Percentiles rank a stretch among this genome's conserved stretches.
phyloP scores from a whole-genome alignment of 1,284 basidiomycete genomes.

The Microbotryomycetes sp. region DNA sequence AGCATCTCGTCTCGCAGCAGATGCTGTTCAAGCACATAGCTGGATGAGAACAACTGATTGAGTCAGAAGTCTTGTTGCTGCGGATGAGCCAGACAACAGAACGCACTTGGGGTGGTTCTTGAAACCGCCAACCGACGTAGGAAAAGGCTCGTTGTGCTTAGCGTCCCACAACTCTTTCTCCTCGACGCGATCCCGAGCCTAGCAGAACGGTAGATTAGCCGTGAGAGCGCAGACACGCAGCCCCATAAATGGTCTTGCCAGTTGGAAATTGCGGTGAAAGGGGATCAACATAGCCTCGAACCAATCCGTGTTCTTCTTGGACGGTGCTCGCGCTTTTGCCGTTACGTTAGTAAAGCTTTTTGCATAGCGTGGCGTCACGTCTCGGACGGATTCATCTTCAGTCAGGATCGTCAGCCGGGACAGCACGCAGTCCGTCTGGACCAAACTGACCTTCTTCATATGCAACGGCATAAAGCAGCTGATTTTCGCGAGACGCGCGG shows the following conservation, averaged over 20 bases:
- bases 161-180: constrained; percentile 80
- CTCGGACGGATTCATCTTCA: constrained; percentile 44
- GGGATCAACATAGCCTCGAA: constrained; percentile 48
- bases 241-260: constrained; percentile 50
- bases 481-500: constrained; percentile 56
- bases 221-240: neutral
- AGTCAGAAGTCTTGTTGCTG: too few species aligned
- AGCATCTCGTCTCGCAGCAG: constrained; percentile 83
- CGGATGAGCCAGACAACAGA: constrained; percentile 5
- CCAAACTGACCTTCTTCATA: constrained; percentile 77
- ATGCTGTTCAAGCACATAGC: constrained; percentile 82
- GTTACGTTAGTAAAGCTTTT: constrained; percentile 26
- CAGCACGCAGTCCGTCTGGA: too few species aligned
- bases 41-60: constrained; percentile 38
- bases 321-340: constrained; percentile 28
- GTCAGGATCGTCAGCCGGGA: neutral
- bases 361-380: constrained; percentile 66
- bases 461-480: constrained; percentile 87
- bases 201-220: constrained; percentile 15
- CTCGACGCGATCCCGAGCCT: constrained; percentile 89
- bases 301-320: constrained; percentile 29
- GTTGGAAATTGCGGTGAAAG: constrained; percentile 64
- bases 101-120: constrained; percentile 87
- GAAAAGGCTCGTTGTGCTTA: constrained; percentile 87
- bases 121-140: constrained; percentile 80